Evolutionary conservation across 805 yeast species (phyloP).

Genomic region (Sporopachydermia lactativora): DNA sequence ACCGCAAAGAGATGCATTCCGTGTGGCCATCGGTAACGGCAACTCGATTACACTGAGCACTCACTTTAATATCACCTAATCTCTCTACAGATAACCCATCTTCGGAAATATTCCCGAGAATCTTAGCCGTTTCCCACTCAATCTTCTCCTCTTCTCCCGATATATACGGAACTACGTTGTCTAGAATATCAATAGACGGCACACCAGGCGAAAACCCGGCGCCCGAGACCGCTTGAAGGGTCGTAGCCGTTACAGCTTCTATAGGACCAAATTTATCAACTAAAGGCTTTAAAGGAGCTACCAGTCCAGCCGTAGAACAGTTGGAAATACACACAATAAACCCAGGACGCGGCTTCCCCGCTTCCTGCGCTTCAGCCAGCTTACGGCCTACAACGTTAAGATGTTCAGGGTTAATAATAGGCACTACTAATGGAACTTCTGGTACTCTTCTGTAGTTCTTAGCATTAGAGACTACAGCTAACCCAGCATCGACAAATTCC

Average conservation of each 20-base stretch:
- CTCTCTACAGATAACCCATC: slow-evolving; percentile 40
- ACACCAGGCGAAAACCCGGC: slow-evolving; percentile 98
- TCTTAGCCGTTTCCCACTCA: slow-evolving; percentile 96
- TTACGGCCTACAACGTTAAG: slow-evolving; percentile 54
- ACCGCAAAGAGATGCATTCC: slow-evolving; percentile 80
- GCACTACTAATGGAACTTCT: slow-evolving; percentile 86
- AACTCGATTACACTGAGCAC: slow-evolving; percentile 95
- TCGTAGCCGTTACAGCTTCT: slow-evolving; percentile 73
- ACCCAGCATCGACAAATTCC: slow-evolving; percentile 68
- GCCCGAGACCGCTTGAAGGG: slow-evolving; percentile 95
- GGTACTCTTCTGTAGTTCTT: slow-evolving; percentile 85
- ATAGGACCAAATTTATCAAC: slow-evolving; percentile 85
- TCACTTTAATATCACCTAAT: slow-evolving; percentile 61
- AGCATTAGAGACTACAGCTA: slow-evolving; percentile 85
- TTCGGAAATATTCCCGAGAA: slow-evolving; percentile 49
- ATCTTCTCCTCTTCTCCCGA: slow-evolving; percentile 97
- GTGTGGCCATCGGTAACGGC: slow-evolving; percentile 98
- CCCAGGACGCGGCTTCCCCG: slow-evolving; percentile 53
- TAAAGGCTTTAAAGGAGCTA: slow-evolving; percentile 92
- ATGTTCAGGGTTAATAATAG: slow-evolving; percentile 90
- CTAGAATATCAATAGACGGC: slow-evolving; percentile 86
- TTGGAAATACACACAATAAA: slow-evolving; percentile 90
- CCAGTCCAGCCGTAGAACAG: slow-evolving; percentile 97
- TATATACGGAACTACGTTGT: slow-evolving; percentile 89
- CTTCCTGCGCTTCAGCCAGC: slow-evolving; percentile 36